Evolutionary conservation across 192 early-diverging fungal species (phyloP).

Genomic region (Backusella circina): DNA sequence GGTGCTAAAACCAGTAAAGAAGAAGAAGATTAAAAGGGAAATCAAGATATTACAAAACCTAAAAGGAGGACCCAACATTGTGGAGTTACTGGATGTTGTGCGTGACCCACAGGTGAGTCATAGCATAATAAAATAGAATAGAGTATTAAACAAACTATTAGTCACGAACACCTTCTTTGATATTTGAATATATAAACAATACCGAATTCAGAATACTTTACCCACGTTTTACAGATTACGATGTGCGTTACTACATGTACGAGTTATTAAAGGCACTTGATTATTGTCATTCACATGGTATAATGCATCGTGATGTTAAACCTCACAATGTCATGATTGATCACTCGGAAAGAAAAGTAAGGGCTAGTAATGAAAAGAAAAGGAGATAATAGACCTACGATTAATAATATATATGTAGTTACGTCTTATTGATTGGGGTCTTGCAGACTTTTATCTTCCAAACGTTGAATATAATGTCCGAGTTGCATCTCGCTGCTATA

Average conservation of each 20-base stretch:
- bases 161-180: conserved; percentile 96
- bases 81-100: conserved; percentile 90
- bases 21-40: conserved; percentile 99
- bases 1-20: conserved; percentile 99
- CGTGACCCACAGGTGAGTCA: conserved; percentile 80
- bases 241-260: conserved; percentile 95
- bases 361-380: background rate
- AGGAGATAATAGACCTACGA: background rate
- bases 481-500: conserved; percentile 98
- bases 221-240: conserved; percentile 89
- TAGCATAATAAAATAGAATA: background rate
- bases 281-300: conserved; percentile 95
- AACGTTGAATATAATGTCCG: conserved; percentile 96
- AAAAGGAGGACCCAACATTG: conserved; percentile 88
- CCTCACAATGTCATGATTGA: conserved; percentile 99
- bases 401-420: conserved; percentile 44
- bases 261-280: conserved; percentile 97
- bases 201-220: conserved; percentile 97
- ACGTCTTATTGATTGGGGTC: conserved; percentile 97
- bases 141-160: conserved; percentile 10
- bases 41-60: conserved; percentile 99
- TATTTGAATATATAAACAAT: conserved; percentile 98
- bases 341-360: conserved; percentile 78
- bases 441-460: conserved; percentile 99
- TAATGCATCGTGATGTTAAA: conserved; percentile 99